Percentiles rank a stretch among this genome's conserved stretches.
Evolutionary conservation across 2,329 filamentous ascomycete genomes (phyloP).

Genomic region (Cladosporium sp.): DNA sequence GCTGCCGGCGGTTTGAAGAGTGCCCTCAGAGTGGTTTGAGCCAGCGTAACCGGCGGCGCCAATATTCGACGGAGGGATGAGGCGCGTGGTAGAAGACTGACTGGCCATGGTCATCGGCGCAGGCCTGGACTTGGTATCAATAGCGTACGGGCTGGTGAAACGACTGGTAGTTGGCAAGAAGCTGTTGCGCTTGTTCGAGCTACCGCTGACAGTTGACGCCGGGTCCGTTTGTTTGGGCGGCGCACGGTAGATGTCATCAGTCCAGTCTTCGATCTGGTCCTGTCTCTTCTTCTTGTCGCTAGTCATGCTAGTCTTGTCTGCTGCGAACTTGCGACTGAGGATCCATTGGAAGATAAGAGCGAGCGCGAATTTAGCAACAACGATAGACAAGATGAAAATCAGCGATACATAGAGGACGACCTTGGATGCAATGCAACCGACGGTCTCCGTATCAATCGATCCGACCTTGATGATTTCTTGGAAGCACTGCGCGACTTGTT

Average conservation of each 20-base stretch:
- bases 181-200: slow-evolving; percentile 74
- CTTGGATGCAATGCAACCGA: slow-evolving; percentile 95
- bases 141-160: slow-evolving; percentile 85
- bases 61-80: slow-evolving; percentile 49
- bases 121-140: slow-evolving; percentile 57
- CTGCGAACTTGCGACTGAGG: slow-evolving; percentile 78
- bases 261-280: slow-evolving; percentile 96
- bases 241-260: slow-evolving; percentile 92
- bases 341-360: slow-evolving; percentile 97
- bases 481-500: slow-evolving; percentile 79
- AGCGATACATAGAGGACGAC: slow-evolving; percentile 94
- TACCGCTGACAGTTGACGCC: slow-evolving; percentile 59
- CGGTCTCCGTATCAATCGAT: slow-evolving; percentile 89
- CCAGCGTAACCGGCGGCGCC: slow-evolving; percentile 67
- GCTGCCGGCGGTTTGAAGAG: slow-evolving; percentile 44
- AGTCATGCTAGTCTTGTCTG: slow-evolving; percentile 77
- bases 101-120: slow-evolving; percentile 91
- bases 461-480: slow-evolving; percentile 94
- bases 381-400: slow-evolving; percentile 86
- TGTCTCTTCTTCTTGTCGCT: slow-evolving; percentile 79
- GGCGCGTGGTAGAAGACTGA: slow-evolving; percentile 69
- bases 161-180: slow-evolving; percentile 92
- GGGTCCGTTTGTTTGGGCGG: slow-evolving; percentile 77
- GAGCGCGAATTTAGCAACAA: slow-evolving; percentile 79
- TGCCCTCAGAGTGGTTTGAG: slow-evolving; percentile 54